Percentiles rank a stretch among this genome's conserved stretches.
Evolutionary conservation across 345 rosid genomes (phyloP).

Genomic region (Eutrema japonicum): DNA sequence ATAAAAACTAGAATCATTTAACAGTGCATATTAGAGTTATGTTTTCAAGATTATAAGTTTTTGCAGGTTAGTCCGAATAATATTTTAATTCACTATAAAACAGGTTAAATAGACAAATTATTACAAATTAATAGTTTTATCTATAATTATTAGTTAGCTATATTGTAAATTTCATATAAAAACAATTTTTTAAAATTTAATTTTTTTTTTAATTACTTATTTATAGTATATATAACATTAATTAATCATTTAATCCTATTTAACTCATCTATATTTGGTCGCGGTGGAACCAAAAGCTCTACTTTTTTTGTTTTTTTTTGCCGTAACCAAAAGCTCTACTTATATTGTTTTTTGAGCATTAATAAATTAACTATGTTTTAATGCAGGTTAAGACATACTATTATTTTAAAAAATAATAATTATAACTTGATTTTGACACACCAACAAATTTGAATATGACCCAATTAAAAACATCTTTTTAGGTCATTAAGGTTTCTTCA

Average conservation of each 20-base stretch:
- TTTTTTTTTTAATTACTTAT: too few relatives aligned
- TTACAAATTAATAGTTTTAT: too few relatives aligned
- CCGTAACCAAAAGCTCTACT: neutral
- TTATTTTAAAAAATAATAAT: neutral
- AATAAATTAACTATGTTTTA: neutral
- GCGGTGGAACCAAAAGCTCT: constrained; percentile 9
- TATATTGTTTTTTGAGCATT: neutral
- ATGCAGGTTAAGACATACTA: neutral
- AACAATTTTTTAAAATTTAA: too few relatives aligned
- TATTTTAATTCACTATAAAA: too few relatives aligned
- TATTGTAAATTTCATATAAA: too few relatives aligned
- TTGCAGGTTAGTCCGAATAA: too few relatives aligned
- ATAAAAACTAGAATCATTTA: too few relatives aligned
- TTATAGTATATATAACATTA: neutral
- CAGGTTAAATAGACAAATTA: too few relatives aligned
- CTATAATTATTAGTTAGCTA: too few relatives aligned
- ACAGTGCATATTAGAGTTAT: too few relatives aligned
- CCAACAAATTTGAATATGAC: constrained; percentile 33
- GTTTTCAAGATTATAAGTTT: too few relatives aligned
- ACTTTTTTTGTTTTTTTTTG: too few relatives aligned
- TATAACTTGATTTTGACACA: constrained; percentile 13
- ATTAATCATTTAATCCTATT: neutral
- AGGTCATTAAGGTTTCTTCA: neutral
- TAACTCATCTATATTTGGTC: constrained; percentile 1
- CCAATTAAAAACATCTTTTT: neutral